phyloP scores from a whole-genome alignment of 148 eudicot genomes.

The Simmondsia chinensis region DNA sequence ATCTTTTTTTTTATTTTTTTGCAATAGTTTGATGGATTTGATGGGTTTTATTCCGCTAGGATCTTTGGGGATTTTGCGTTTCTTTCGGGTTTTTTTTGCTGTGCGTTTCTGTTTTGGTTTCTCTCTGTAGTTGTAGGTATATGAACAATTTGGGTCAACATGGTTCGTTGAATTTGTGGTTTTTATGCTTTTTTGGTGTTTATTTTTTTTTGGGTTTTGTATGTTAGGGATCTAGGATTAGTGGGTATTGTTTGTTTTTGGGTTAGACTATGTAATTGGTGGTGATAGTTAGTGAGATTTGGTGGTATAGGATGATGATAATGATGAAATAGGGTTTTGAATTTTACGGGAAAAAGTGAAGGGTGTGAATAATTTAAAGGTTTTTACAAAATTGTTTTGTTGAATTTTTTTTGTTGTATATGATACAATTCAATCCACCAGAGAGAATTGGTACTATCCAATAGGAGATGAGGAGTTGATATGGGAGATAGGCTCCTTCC shows the following conservation, averaged over 20 bases:
- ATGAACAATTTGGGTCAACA: no score
- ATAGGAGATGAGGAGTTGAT: constrained; percentile 3
- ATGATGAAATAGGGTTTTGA: not conserved
- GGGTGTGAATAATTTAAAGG: not conserved
- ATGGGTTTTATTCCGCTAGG: not conserved
- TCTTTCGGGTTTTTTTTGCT: not conserved
- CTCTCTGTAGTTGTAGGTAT: no score
- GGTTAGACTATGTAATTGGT: no score
- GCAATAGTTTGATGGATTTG: constrained; percentile 1
- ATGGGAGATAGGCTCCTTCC: constrained; percentile 19
- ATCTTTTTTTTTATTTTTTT: not conserved
- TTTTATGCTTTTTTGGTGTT: not conserved
- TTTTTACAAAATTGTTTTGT: not conserved
- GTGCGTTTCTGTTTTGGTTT: not conserved
- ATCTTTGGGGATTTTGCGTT: not conserved
- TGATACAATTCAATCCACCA: constrained; percentile 3
- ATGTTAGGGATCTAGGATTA: no score
- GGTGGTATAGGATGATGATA: no score
- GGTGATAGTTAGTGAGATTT: no score
- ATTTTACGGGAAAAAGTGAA: not conserved
- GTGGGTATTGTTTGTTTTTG: no score
- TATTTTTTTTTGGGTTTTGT: not conserved
- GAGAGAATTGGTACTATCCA: constrained; percentile 1
- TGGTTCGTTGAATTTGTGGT: no score
- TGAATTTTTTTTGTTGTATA: not conserved